Evolutionary conservation across 2,329 filamentous ascomycete species (phyloP).

Genomic region (Waltergamsia citrina): DNA sequence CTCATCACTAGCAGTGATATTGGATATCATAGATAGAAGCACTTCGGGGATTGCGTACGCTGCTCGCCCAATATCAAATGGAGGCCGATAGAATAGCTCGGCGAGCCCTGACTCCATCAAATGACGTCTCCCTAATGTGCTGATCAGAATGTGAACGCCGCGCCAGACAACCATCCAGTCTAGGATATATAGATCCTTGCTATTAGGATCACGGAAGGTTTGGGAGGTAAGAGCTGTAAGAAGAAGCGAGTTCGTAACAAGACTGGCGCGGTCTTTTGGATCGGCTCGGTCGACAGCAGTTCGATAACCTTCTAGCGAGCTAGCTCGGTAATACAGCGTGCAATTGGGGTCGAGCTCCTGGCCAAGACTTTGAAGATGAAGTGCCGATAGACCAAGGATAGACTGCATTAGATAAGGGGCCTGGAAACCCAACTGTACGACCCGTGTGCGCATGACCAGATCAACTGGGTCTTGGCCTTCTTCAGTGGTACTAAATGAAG

Average conservation of each 20-base stretch:
- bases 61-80: constrained; percentile 33
- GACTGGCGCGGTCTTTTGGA: constrained; percentile 35
- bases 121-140: constrained; percentile 16
- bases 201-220: constrained; percentile 36
- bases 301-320: constrained; percentile 40
- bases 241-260: constrained; percentile 41
- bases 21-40: constrained; percentile 38
- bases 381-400: constrained; percentile 39
- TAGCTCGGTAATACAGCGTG: constrained; percentile 34
- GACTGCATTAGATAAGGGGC: constrained; percentile 46
- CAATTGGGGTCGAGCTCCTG: constrained; percentile 27
- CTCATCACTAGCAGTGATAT: constrained; percentile 29
- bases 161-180: constrained; percentile 49
- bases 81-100: constrained; percentile 37
- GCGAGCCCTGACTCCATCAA: constrained; percentile 31
- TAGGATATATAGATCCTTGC: constrained; percentile 36
- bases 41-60: constrained; percentile 32
- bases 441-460: constrained; percentile 31
- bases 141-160: constrained; percentile 39
- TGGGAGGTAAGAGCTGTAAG: constrained; percentile 40
- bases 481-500: constrained; percentile 33
- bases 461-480: constrained; percentile 26
- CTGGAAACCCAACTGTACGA: constrained; percentile 40
- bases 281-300: constrained; percentile 36
- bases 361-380: constrained; percentile 34